These are phyloP conservation scores for Ophiostoma sp. DNA, from an alignment of 2,329 filamentous ascomycete genomes.

Conservation along the genomic window DNA sequence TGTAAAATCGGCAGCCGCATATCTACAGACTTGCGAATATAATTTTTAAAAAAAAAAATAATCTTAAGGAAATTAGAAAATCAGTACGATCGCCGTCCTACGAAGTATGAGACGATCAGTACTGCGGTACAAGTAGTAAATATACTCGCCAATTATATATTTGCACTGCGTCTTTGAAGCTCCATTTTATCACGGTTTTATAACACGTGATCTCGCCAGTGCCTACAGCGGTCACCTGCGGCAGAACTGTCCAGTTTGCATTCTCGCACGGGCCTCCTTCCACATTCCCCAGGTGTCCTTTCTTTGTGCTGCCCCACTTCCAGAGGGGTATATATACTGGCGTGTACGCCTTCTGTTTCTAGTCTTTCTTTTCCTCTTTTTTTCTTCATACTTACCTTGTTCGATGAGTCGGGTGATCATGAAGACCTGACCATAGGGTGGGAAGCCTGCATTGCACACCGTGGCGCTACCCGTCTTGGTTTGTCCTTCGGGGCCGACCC, in stretches of 20 bases:
- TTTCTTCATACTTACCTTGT: slow-evolving; percentile 31
- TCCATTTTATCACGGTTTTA: background rate
- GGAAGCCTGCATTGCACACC: slow-evolving; percentile 31
- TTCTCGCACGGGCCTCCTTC: slow-evolving; percentile 25
- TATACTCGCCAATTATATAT: no score
- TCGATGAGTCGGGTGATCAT: slow-evolving; percentile 31
- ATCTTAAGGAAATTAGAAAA: background rate
- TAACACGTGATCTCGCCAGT: background rate
- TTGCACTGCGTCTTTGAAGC: background rate
- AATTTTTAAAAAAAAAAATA: background rate
- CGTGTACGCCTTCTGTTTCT: slow-evolving; percentile 20
- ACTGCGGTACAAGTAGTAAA: background rate
- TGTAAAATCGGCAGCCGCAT: background rate
- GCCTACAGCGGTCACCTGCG: slow-evolving; percentile 20
- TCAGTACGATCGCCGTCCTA: background rate
- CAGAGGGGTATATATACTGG: slow-evolving; percentile 10
- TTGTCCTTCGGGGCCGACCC: slow-evolving; percentile 30
- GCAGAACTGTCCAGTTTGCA: slow-evolving; percentile 20
- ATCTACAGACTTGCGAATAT: background rate
- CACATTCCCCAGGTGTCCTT: background rate
- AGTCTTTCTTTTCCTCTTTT: slow-evolving; percentile 23
- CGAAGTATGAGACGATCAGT: background rate
- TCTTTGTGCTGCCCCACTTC: background rate
- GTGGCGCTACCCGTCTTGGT: slow-evolving; percentile 30
- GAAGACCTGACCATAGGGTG: slow-evolving; percentile 31